Base-by-base conservation (phyloP, 2,329 filamentous ascomycete genomes). In the Trichoderma guizhouense region DNA sequence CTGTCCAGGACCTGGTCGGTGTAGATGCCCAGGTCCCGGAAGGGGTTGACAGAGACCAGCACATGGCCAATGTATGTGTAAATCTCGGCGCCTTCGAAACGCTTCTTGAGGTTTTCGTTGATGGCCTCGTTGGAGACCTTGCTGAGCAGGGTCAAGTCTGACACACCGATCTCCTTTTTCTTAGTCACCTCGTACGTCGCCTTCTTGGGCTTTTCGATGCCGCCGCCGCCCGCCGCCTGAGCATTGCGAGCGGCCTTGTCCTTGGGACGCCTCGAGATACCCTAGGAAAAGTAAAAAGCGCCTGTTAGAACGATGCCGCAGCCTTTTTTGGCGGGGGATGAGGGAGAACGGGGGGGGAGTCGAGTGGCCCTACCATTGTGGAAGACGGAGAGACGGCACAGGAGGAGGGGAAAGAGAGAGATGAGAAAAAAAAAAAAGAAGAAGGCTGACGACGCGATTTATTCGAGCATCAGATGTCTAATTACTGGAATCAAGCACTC, bases 1-100 rank as follows among this genome's bases (percentile, higher is more conserved):
- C 93, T 95, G 63, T 97, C 91, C 79, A 99, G 89, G 72, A 98
- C 94, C 79, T 92, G 86, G 76, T 98, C 95, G 82, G 95, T 98
- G 84, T 99, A 99, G 84, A 99, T 98, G 71, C 96, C 96, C 85
- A 97, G 87, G 80, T 99, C 96, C 80, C 94, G 91, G 83, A 99
- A 99, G 43, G 96, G 96, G 83, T 99, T 99, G 82, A 99, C 96
- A 51, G 96, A 98, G 77, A 99, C 96, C 88, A 99, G 84, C 83
- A 99, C 96, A 92, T 98, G 95, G 85, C 96, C 96, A 81, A 99
- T 99, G 83, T 99, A 99, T 79, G 96, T 99, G 86, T 99, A 99
- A 82, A 99, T 99, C 84, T 99, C 95, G 82, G 88, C 92, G 87
- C 95, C 95, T 81, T 98, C 94, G 83, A 99, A 99, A 74, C 96